phyloP scores from a whole-genome alignment of 306 rosid species.

The Dryas octopetala region DNA sequence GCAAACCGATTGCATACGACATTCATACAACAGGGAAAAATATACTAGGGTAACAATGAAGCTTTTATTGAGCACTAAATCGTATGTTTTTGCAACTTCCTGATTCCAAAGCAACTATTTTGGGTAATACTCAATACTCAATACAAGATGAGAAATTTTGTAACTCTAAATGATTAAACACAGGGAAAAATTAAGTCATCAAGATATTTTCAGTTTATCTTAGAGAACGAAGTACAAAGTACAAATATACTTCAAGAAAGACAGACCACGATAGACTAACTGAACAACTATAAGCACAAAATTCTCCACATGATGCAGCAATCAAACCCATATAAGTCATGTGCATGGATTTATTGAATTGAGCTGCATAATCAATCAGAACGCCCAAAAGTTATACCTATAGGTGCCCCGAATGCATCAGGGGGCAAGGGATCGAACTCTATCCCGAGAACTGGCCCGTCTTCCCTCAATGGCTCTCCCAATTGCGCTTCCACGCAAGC shows the following conservation, averaged over 20 bases:
- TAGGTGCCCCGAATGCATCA: slow-evolving; percentile 92
- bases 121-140: not conserved
- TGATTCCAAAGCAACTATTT: not conserved
- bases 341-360: not conserved
- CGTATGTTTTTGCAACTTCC: not conserved
- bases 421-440: slow-evolving; percentile 97
- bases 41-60: not conserved
- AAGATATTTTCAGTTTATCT: not conserved
- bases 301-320: not conserved
- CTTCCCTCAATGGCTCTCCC: slow-evolving; percentile 90
- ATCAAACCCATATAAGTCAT: not conserved
- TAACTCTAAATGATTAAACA: not conserved
- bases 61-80: not conserved
- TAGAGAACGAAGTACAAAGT: not conserved
- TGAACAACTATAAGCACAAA: not conserved
- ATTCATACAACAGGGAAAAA: not conserved
- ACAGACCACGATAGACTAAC: not conserved
- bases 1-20: slow-evolving; percentile 20
- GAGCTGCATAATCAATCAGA: not conserved
- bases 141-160: not conserved
- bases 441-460: slow-evolving; percentile 84
- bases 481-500: slow-evolving; percentile 92
- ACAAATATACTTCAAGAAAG: not conserved
- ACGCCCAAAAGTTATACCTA: slow-evolving; percentile 50
- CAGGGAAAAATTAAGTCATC: not conserved